Percentiles rank a stretch among this genome's conserved stretches.
These are phyloP conservation scores for Sindora glabra DNA, from an alignment of 306 rosid genomes.

Conservation along the genomic window DNA sequence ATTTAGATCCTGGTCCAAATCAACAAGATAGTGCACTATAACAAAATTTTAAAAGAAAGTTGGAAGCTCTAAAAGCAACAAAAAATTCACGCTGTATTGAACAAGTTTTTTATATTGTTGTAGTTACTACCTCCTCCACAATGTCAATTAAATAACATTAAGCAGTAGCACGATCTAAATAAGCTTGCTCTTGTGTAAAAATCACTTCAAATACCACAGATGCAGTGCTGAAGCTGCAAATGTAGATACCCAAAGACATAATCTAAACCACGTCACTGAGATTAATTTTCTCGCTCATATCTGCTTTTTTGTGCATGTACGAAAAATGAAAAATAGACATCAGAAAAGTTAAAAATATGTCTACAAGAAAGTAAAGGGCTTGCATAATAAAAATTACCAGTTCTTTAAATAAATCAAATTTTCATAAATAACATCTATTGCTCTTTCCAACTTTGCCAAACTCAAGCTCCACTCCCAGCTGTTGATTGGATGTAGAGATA, in stretches of 20 bases:
- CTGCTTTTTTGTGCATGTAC: constrained; percentile 56
- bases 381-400: constrained; percentile 35
- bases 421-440: constrained; percentile 81
- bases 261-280: constrained; percentile 71
- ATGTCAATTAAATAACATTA: constrained; percentile 3
- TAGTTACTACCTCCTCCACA: constrained; percentile 2
- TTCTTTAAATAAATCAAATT: constrained; percentile 69
- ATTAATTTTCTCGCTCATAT: constrained; percentile 73
- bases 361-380: not conserved
- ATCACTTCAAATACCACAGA: constrained; percentile 75
- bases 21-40: not conserved
- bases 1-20: too few relatives aligned
- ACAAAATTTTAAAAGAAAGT: not conserved
- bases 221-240: constrained; percentile 66
- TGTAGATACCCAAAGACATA: constrained; percentile 71
- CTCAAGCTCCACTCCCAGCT: constrained; percentile 84
- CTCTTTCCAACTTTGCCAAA: constrained; percentile 83
- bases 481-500: not conserved
- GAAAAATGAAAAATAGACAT: not conserved
- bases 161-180: constrained; percentile 40
- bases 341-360: not conserved
- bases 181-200: constrained; percentile 91
- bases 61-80: constrained; percentile 11
- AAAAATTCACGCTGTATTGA: constrained; percentile 20
- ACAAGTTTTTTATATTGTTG: not conserved